Percentiles rank a stretch among this genome's conserved stretches.
Conservation (phyloP, 148 eudicot genomes). For the Tetragonia tetragonoides region DNA sequence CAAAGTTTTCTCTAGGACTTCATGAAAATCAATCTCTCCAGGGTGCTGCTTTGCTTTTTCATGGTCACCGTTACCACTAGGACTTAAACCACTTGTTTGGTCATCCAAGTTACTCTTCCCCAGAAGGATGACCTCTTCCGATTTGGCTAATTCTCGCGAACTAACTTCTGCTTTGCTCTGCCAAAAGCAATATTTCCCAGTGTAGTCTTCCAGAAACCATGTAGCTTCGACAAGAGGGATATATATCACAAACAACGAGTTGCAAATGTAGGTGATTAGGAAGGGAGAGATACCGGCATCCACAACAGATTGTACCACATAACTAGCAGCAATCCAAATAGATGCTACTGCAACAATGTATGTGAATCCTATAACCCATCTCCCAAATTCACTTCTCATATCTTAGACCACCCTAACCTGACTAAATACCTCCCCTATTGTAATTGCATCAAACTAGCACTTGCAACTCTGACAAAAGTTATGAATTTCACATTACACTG, state of each 20-base stretch:
- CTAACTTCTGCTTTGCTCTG: slow-evolving; percentile 18
- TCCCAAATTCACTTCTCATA: slow-evolving; percentile 68
- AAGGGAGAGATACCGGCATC: slow-evolving; percentile 90
- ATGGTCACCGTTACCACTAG: slow-evolving; percentile 17
- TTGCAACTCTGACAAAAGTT: neutral
- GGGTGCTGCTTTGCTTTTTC: slow-evolving; percentile 16
- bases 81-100: slow-evolving; percentile 24
- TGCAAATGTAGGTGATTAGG: slow-evolving; percentile 91
- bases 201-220: slow-evolving; percentile 63
- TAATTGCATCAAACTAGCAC: slow-evolving; percentile 11
- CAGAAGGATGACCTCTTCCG: slow-evolving; percentile 69
- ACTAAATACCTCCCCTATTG: slow-evolving; percentile 4
- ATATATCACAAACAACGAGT: slow-evolving; percentile 74
- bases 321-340: slow-evolving; percentile 99
- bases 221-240: slow-evolving; percentile 74
- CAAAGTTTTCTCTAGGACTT: slow-evolving; percentile 17
- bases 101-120: slow-evolving; percentile 25
- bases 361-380: slow-evolving; percentile 79
- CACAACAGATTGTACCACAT: slow-evolving; percentile 90
- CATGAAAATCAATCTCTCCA: slow-evolving; percentile 11
- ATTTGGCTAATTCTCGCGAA: slow-evolving; percentile 37
- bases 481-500: neutral
- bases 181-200: slow-evolving; percentile 62
- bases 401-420: slow-evolving; percentile 10
- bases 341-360: slow-evolving; percentile 81